Conservation (phyloP, 2,329 filamentous ascomycete genomes). For the Kalaharituber pfeilii region DNA sequence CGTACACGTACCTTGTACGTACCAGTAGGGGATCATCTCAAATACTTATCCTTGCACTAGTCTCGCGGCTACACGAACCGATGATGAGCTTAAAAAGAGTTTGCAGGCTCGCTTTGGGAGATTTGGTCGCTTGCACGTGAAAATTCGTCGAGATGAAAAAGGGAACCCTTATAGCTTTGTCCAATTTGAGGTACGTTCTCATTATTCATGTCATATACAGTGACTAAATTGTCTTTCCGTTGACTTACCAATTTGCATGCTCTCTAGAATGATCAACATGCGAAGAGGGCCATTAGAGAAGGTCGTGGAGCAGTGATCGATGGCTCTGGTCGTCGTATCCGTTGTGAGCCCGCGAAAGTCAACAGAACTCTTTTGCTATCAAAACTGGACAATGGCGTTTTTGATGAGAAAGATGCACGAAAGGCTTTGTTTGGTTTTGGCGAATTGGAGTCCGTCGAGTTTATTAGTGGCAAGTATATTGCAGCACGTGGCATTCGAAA, state of each 20-base stretch:
- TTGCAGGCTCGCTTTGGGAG: conserved; percentile 24
- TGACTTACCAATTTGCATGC: no score
- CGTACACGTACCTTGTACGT: no score
- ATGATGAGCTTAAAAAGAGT: conserved; percentile 24
- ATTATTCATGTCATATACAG: background rate
- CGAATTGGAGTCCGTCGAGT: conserved; percentile 14
- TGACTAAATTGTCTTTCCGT: background rate
- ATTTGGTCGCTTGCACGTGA: conserved; percentile 26
- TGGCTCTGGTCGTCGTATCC: conserved; percentile 15
- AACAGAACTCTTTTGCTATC: conserved; percentile 16
- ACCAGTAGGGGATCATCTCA: background rate
- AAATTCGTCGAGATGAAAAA: conserved; percentile 26
- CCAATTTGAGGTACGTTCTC: conserved; percentile 26
- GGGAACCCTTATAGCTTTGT: conserved; percentile 27
- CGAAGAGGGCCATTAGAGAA: conserved; percentile 20
- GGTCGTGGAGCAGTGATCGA: conserved; percentile 15
- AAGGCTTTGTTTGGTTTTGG: conserved; percentile 16
- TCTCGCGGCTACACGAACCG: conserved; percentile 23
- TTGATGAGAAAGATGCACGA: conserved; percentile 10
- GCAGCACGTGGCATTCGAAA: conserved; percentile 13
- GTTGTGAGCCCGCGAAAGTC: conserved; percentile 18
- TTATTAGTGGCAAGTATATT: conserved; percentile 10
- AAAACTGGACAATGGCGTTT: conserved; percentile 11
- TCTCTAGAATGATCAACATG: conserved; percentile 23
- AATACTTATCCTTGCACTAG: conserved; percentile 12